Conservation (phyloP, 2,329 filamentous ascomycete species). For the Pseudogymnoascus sp. region DNA sequence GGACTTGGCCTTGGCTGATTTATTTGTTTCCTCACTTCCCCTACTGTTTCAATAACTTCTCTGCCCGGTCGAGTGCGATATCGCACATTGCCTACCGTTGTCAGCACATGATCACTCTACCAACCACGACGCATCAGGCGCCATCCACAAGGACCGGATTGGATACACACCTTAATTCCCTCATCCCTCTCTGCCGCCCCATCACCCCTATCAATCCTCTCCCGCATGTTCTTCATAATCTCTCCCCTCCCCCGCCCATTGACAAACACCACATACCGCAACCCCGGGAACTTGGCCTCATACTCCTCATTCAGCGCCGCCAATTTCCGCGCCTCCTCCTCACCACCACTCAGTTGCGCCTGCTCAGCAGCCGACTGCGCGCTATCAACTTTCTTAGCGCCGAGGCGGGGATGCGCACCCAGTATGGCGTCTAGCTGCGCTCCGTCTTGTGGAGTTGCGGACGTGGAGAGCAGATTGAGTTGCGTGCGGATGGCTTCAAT, state of each 20-base stretch:
- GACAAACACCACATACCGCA: constrained; percentile 88
- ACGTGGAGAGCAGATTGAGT: constrained; percentile 51
- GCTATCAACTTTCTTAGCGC: constrained; percentile 74
- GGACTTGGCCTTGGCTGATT: not conserved
- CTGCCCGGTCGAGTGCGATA: constrained; percentile 73
- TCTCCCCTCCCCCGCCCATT: constrained; percentile 65
- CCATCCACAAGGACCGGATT: constrained; percentile 14
- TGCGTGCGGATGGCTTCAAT: constrained; percentile 57
- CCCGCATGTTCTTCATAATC: constrained; percentile 76
- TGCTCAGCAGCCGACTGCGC: constrained; percentile 76
- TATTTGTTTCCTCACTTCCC: not conserved
- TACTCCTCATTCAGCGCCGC: constrained; percentile 65
- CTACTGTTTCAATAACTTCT: constrained; percentile 41
- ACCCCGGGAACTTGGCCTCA: constrained; percentile 68
- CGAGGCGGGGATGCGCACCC: constrained; percentile 73
- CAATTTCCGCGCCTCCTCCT: constrained; percentile 50
- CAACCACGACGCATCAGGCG: not conserved
- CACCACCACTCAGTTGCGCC: constrained; percentile 58
- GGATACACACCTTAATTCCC: constrained; percentile 56
- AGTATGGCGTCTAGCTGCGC: constrained; percentile 62
- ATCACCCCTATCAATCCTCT: constrained; percentile 61
- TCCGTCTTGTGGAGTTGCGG: constrained; percentile 40
- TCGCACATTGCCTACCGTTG: constrained; percentile 68
- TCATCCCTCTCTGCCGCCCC: constrained; percentile 59
- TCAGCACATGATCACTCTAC: constrained; percentile 1